A percentile compares a stretch with the other conserved stretches of the same genome.
Conservation (phyloP, 2,329 filamentous ascomycete species). For the Cercospora brassicicola region DNA sequence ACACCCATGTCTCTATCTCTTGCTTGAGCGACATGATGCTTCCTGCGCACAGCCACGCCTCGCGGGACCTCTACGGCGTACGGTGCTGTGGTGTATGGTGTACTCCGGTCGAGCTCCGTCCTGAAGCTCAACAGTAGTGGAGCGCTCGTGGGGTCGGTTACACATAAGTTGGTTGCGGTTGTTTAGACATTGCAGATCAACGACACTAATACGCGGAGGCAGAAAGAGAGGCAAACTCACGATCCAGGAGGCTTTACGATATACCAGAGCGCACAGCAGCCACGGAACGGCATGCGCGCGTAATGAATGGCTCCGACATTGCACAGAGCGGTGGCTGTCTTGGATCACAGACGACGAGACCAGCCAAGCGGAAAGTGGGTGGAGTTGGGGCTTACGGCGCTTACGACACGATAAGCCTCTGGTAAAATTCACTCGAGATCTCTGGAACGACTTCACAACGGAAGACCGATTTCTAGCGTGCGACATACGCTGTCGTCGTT, state of each 20-base stretch:
- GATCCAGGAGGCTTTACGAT: conserved; percentile 18
- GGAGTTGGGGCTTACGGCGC: background rate
- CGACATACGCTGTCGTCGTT: background rate
- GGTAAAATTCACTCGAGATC: background rate
- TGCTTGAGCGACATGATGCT: conserved; percentile 53
- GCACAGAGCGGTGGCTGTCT: conserved; percentile 21
- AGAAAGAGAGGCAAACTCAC: conserved; percentile 23
- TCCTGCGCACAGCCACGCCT: background rate
- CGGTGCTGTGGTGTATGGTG: conserved; percentile 8
- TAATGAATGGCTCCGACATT: conserved; percentile 30
- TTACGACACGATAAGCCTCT: background rate
- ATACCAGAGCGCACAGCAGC: conserved; percentile 17
- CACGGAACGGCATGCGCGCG: conserved; percentile 22
- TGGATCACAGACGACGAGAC: conserved; percentile 13
- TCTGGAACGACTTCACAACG: background rate
- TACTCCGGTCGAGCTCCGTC: conserved; percentile 18
- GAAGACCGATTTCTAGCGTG: background rate
- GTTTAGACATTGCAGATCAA: conserved; percentile 25
- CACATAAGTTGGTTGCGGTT: conserved; percentile 16
- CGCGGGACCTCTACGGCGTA: conserved; percentile 2
- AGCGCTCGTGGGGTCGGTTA: conserved; percentile 19
- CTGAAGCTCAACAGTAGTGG: conserved; percentile 16
- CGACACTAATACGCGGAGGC: conserved; percentile 7
- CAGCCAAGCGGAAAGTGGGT: conserved; percentile 13
- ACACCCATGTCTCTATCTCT: conserved; percentile 99